These are phyloP conservation scores for Ichthyophthirius multifiliis DNA, from an alignment of 169 alveolate species.

Conservation along the genomic window DNA sequence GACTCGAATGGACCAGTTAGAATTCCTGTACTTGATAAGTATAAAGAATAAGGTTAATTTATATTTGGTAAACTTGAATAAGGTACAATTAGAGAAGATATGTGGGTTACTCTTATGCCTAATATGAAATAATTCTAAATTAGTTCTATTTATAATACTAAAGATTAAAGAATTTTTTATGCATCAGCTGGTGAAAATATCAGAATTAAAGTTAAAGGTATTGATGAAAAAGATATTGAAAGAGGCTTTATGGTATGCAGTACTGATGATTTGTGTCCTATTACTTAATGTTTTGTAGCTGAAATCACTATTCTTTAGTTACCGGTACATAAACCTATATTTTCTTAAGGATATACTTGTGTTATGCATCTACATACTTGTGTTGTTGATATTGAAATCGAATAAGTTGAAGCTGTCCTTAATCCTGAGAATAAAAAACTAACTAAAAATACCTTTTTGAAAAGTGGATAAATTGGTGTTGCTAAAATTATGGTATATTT, in stretches of 20 bases:
- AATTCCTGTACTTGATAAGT: conserved; percentile 83
- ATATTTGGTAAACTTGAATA: conserved; percentile 85
- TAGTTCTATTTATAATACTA: conserved; percentile 64
- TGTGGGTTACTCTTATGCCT: conserved; percentile 70
- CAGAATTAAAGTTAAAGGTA: conserved; percentile 81
- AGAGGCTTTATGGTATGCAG: conserved; percentile 96
- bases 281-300: conserved; percentile 89
- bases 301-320: conserved; percentile 89
- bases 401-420: conserved; percentile 49
- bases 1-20: conserved; percentile 82
- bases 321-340: conserved; percentile 91
- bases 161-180: conserved; percentile 74
- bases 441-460: conserved; percentile 58
- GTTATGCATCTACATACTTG: conserved; percentile 88
- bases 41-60: conserved; percentile 76
- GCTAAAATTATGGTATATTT: conserved; percentile 53
- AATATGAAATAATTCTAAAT: conserved; percentile 55
- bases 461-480: conserved; percentile 55
- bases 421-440: conserved; percentile 56
- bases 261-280: conserved; percentile 90
- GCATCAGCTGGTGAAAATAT: conserved; percentile 90
- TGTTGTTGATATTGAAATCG: conserved; percentile 83
- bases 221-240: conserved; percentile 92
- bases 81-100: conserved; percentile 76
- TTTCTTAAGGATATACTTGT: conserved; percentile 95